These are phyloP conservation scores for Phyllosticta citribraziliensis DNA, from an alignment of 2,329 filamentous ascomycete species.

Conservation along the genomic window DNA sequence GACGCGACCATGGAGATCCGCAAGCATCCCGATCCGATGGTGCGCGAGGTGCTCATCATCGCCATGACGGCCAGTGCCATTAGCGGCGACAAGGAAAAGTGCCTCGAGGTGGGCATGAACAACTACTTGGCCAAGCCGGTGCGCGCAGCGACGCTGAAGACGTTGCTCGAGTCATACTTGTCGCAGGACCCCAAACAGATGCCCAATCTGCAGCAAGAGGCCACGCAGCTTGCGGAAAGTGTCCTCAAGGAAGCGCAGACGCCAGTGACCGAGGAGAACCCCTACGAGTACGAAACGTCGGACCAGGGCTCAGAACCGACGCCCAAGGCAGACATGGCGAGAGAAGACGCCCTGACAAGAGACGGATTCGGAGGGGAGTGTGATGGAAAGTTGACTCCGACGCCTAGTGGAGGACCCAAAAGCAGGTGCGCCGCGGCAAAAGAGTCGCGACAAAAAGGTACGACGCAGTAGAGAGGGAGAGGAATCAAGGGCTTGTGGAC, in stretches of 20 bases:
- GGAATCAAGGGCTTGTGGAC: too few species aligned
- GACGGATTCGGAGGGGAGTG: neutral
- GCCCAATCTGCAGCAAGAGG: conserved; percentile 37
- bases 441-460: neutral
- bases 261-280: neutral
- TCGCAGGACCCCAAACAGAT: conserved; percentile 37
- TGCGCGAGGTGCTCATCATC: conserved; percentile 81
- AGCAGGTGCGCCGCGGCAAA: neutral
- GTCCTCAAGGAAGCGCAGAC: conserved; percentile 8
- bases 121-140: conserved; percentile 95
- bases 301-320: neutral
- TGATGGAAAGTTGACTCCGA: neutral
- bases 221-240: conserved; percentile 32
- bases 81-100: conserved; percentile 88
- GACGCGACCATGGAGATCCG: conserved; percentile 79
- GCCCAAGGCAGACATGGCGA: neutral
- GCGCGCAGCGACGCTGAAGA: conserved; percentile 75
- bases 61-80: conserved; percentile 96
- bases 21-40: conserved; percentile 62
- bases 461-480: too few species aligned
- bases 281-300: neutral
- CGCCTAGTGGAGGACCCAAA: neutral
- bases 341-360: neutral
- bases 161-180: conserved; percentile 65
- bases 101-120: conserved; percentile 93